Conservation (phyloP, 176 grass and related monocot genomes). For the Musa beccarii region DNA sequence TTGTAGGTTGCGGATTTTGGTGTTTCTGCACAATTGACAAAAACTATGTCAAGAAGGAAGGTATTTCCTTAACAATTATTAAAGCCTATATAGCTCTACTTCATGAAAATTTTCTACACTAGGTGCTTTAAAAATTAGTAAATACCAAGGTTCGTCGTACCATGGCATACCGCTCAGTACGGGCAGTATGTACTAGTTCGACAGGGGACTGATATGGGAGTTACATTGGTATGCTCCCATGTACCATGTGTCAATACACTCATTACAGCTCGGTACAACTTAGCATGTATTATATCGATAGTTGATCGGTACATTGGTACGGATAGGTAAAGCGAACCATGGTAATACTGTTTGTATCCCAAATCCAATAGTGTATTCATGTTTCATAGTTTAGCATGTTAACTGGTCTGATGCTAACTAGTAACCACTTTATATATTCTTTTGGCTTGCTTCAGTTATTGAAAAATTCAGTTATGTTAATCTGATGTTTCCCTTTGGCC, state of each 20-base stretch:
- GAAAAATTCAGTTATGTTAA: neutral
- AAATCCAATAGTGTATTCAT: neutral
- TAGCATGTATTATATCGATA: too few species aligned
- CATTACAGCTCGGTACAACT: too few species aligned
- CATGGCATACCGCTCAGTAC: too few species aligned
- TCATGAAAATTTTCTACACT: neutral
- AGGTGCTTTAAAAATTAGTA: too few species aligned
- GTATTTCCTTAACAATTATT: constrained; percentile 29
- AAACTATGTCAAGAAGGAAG: constrained; percentile 99
- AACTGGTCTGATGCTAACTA: too few species aligned
- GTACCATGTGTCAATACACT: too few species aligned
- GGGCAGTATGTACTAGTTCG: too few species aligned
- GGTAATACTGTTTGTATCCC: neutral
- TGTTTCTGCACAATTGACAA: constrained; percentile 97
- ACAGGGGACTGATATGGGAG: too few species aligned
- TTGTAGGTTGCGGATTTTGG: constrained; percentile 95
- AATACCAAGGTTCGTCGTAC: too few species aligned
- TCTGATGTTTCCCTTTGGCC: neutral
- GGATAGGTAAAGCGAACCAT: neutral
- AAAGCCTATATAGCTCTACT: neutral
- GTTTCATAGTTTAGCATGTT: neutral
- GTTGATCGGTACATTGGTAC: too few species aligned
- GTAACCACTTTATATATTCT: neutral
- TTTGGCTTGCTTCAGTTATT: neutral
- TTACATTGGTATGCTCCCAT: too few species aligned